phyloP scores from a whole-genome alignment of 257 asterid genomes.

The Coffea canephora region DNA sequence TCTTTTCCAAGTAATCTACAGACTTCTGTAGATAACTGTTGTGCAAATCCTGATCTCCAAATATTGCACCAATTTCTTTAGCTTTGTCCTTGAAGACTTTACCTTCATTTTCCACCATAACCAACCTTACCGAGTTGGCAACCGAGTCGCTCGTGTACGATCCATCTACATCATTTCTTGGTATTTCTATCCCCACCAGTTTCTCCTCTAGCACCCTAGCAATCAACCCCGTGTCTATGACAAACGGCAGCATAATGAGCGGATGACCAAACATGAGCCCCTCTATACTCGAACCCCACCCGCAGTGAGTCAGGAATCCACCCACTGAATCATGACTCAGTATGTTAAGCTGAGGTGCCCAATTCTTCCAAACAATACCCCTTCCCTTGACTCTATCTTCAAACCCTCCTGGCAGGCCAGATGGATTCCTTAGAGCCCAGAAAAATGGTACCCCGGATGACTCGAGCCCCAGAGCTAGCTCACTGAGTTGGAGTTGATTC shows the following conservation, averaged over 20 bases:
- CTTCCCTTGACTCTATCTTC: too few relatives aligned
- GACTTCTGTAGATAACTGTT: conserved; percentile 16
- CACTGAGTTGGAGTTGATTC: too few relatives aligned
- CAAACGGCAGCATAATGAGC: conserved; percentile 6
- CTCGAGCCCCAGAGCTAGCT: too few relatives aligned
- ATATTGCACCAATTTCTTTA: conserved; percentile 9
- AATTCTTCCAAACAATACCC: too few relatives aligned
- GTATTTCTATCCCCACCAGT: conserved; percentile 10
- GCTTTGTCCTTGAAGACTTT: conserved; percentile 13
- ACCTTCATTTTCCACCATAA: conserved; percentile 15
- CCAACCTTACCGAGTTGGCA: conserved; percentile 15
- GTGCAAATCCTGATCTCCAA: conserved; percentile 16
- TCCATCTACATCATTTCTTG: conserved; percentile 10
- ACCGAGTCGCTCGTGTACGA: conserved; percentile 15
- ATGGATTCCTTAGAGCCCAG: too few relatives aligned
- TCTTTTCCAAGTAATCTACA: conserved; percentile 7
- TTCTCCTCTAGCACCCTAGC: conserved; percentile 15
- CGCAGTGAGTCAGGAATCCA: conserved; percentile 11
- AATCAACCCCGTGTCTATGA: conserved; percentile 9
- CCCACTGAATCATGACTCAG: too few relatives aligned
- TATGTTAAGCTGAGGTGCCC: too few relatives aligned
- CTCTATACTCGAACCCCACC: conserved; percentile 21
- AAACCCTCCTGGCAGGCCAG: too few relatives aligned
- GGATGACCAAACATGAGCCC: conserved; percentile 3
- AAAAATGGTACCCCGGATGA: too few relatives aligned